phyloP scores from a whole-genome alignment of 148 eudicot species.

The Oxyria digyna region DNA sequence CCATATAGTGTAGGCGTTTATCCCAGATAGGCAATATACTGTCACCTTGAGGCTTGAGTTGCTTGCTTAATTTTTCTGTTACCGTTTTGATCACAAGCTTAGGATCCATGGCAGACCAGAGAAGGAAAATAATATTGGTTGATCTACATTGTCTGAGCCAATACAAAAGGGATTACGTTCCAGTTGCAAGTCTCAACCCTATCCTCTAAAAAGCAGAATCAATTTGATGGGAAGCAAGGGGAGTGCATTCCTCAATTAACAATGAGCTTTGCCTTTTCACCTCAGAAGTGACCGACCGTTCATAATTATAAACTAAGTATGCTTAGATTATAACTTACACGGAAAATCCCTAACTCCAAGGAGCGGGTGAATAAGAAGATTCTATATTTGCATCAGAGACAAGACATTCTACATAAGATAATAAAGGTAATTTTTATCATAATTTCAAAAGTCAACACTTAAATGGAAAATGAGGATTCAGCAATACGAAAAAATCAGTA shows the following conservation, averaged over 20 bases:
- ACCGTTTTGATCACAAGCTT: not conserved
- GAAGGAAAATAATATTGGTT: not conserved
- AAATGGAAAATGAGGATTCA: not conserved
- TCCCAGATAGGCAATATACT: not conserved
- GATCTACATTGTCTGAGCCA: not conserved
- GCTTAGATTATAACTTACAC: not conserved
- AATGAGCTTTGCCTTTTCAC: not conserved
- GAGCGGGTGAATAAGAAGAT: not conserved
- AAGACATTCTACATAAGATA: not conserved
- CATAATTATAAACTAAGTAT: not conserved
- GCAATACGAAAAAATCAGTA: not conserved
- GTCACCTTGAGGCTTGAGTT: not conserved
- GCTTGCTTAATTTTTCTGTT: not conserved
- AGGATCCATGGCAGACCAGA: not conserved
- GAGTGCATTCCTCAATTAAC: not conserved
- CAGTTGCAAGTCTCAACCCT: not conserved
- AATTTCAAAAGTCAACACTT: not conserved
- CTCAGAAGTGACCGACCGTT: not conserved
- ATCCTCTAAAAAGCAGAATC: not conserved
- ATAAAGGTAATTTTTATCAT: not conserved
- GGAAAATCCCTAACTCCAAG: not conserved
- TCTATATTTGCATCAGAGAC: constrained; percentile 1
- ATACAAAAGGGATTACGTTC: not conserved
- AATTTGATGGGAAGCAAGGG: not conserved
- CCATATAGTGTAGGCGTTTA: not conserved